Base-by-base conservation (phyloP, 176 grass and related monocot species). In the Luzula sylvatica region DNA sequence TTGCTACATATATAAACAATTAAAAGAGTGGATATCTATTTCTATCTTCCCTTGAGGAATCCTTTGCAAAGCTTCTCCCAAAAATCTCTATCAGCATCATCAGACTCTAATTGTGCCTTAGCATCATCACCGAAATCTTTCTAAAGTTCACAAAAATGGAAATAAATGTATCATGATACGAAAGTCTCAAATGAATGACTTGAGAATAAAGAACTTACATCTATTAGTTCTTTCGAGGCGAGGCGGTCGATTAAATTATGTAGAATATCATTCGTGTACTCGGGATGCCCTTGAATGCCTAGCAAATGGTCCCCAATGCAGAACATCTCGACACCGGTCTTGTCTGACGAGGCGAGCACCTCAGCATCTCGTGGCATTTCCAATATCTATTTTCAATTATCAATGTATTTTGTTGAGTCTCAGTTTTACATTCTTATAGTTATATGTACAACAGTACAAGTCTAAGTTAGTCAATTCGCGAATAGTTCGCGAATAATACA, bases 221-320 rank as follows among this genome's bases (percentile, higher is more conserved):
- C 56, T 55, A 96, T 72, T 53, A 69, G 50, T 2, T 80, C 67
- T 23, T 38, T 50, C 12, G 39, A 20, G 54, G 64, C 52, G 25
- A 96, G 83, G 60, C 77, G 90, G 43, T 86, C 74, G 18, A 89
- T 70, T 60, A 96, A 65, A 69, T 68, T 96, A 7, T 51, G 45
- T 53, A 89, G 42, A 29, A 96, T 89, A 71, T 96, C 90, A 43
- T 55, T 65, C 5, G 71, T 82, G 77, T 96, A 96, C 70, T 96
- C 90, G 3, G 90, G 84, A 70, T 96, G 90, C 1, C 84, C 84
- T 67, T 89, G 90, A 73, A 96, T 82, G 39, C 90, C 90, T 4
- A 96, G 58, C 46, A 86, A 46, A 45, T 68, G 53, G 7, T 86
- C 70, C 16, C 71, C 84, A 17, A 76, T 32, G 50, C 69, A 72